A percentile compares a stretch with the other conserved stretches of the same genome.
These are phyloP conservation scores for Aspergillus neoniger DNA, from an alignment of 2,329 filamentous ascomycete genomes.

Conservation along the genomic window DNA sequence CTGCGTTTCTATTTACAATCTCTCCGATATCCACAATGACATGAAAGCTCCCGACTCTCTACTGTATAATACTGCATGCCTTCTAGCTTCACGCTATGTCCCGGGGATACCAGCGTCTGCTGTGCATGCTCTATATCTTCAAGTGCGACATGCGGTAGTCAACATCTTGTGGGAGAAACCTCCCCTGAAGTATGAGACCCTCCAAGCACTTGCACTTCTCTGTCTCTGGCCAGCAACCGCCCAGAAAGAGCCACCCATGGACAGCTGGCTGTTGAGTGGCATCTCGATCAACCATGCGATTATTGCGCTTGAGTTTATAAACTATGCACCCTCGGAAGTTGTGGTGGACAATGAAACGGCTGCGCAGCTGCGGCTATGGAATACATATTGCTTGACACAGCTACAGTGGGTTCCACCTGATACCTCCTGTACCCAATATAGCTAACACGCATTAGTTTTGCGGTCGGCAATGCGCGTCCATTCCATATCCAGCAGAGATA, in stretches of 20 bases:
- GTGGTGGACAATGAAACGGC: constrained; percentile 33
- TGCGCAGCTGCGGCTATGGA: constrained; percentile 36
- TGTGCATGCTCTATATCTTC: constrained; percentile 32
- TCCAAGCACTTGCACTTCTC: constrained; percentile 35
- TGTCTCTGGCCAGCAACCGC: constrained; percentile 36
- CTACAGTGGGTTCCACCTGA: constrained; percentile 29
- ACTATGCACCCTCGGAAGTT: constrained; percentile 23
- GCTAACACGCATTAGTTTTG: constrained; percentile 25
- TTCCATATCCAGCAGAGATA: constrained; percentile 33
- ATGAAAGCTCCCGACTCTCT: constrained; percentile 29
- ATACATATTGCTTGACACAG: constrained; percentile 36
- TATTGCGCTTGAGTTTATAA: constrained; percentile 26
- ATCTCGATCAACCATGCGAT: constrained; percentile 39
- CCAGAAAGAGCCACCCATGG: constrained; percentile 37
- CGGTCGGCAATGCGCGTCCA: constrained; percentile 34
- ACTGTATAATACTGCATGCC: constrained; percentile 37
- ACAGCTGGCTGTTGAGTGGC: constrained; percentile 40
- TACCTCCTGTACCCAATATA: neutral
- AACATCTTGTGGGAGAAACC: constrained; percentile 33
- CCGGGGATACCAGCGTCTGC: constrained; percentile 32
- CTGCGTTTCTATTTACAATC: constrained; percentile 34
- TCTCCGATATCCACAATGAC: constrained; percentile 30
- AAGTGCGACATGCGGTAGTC: constrained; percentile 34
- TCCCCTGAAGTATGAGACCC: constrained; percentile 33
- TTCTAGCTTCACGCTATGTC: constrained; percentile 36